Evolutionary conservation across 768 basidiomycete species (phyloP).

Genomic region (Lyophyllum semitale): DNA sequence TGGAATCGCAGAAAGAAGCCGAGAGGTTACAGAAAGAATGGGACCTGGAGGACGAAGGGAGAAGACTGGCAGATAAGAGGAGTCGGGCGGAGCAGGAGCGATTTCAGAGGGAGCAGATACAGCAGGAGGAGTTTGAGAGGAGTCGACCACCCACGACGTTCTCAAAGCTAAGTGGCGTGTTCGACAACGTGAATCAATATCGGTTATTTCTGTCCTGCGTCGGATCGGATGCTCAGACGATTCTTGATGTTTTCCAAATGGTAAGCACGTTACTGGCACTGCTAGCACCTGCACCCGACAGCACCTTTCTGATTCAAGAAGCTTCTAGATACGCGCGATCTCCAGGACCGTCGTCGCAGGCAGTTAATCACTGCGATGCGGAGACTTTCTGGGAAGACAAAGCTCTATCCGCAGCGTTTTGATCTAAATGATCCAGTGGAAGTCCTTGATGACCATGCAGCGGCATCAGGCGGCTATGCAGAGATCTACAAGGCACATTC

Average conservation of each 20-base stretch:
- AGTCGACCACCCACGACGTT: background rate
- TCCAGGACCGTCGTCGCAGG: background rate
- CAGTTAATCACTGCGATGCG: constrained; percentile 12
- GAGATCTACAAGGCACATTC: constrained; percentile 6
- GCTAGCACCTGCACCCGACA: background rate
- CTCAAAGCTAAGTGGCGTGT: background rate
- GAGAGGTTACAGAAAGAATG: constrained; percentile 25
- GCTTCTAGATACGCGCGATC: constrained; percentile 3
- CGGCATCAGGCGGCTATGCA: constrained; percentile 5
- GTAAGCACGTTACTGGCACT: background rate
- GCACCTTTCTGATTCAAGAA: background rate
- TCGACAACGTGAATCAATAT: background rate
- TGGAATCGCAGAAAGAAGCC: constrained; percentile 25
- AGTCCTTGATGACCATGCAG: background rate
- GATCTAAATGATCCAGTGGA: background rate
- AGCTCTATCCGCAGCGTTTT: constrained; percentile 11
- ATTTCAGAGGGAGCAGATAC: constrained; percentile 27
- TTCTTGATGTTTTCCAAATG: background rate
- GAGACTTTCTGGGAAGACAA: constrained; percentile 1
- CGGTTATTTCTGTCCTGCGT: background rate
- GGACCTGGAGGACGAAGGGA: constrained; percentile 25
- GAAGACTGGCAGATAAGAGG: constrained; percentile 25
- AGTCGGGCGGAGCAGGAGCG: constrained; percentile 27
- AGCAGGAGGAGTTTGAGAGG: constrained; percentile 40
- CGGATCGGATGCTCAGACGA: background rate